Evolutionary conservation across 2,329 filamentous ascomycete genomes (phyloP), one percentile per base, ranked within the genome.

Genomic region (Venturiaceae sp.): DNA sequence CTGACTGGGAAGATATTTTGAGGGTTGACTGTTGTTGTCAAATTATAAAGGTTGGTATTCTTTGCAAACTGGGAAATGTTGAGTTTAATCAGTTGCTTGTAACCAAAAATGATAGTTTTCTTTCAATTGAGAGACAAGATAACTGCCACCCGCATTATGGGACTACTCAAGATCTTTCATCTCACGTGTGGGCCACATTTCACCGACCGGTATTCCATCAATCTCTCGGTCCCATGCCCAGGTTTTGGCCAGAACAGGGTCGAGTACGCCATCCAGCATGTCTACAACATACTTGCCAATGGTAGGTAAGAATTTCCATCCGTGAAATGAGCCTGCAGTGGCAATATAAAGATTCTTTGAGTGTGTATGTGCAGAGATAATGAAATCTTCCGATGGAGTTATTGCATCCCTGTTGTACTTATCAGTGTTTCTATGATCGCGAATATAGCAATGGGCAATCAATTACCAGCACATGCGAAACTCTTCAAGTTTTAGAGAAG

Each of bases 161-260:
- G n/a, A n/a, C n/a, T n/a, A n/a, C n/a, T n/a, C n/a, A n/a, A 50
- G 11, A 50, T 50, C 14, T 11, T 21, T 21, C 44, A 50, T 50
- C 44, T 50, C 44, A 21, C 14, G 14, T 13, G 14, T 13, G 9
- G 44, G 44, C 44, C 44, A 50, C 14, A 14, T 21, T 23, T 14
- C 14, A 50, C 26, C 26, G 9, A 9, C 44, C 9, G 52, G 16
- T 13, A 28, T 16, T 9, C 83, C 79, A 1, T 83, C 81, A 23
- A 80, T 71, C 65, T 82, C 78, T 13, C 83, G 76, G 66, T 86
- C 82, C 80, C 80, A 83, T 4, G 79, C 78, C 80, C 81, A 83
- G 63, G 76, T 77, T 55, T 69, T 64, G 53, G 65, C 64, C 60
- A 82, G 64, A 56, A 77, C 75, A 0, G 73, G 63, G 6, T 71